These are phyloP conservation scores for Talaromyces rugulosus DNA, from an alignment of 2,329 filamentous ascomycete species.

Conservation along the genomic window DNA sequence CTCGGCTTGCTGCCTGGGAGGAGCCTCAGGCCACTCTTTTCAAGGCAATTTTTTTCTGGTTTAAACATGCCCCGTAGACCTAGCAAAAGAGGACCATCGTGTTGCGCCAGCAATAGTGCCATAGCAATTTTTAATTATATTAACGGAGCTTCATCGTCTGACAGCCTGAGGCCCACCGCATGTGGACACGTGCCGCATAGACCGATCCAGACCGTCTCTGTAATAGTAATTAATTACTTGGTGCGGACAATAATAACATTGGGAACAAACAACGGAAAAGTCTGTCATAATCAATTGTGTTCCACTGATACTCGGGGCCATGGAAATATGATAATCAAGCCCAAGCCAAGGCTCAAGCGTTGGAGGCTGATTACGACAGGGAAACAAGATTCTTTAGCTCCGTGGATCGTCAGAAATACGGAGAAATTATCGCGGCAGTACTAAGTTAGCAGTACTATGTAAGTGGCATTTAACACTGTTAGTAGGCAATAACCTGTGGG, in stretches of 20 bases:
- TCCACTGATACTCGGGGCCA: too few relatives aligned
- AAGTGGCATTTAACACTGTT: too few relatives aligned
- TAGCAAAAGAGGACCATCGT: background rate
- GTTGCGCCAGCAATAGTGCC: too few relatives aligned
- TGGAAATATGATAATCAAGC: too few relatives aligned
- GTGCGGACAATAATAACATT: background rate
- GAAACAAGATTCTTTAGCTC: background rate
- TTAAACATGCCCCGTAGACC: background rate
- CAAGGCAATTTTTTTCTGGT: background rate
- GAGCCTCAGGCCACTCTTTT: background rate
- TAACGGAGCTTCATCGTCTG: background rate
- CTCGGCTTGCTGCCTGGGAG: background rate
- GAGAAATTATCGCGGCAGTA: background rate
- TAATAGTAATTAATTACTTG: background rate
- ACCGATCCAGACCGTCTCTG: constrained; percentile 5
- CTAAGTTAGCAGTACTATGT: too few relatives aligned
- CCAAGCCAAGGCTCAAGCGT: too few relatives aligned
- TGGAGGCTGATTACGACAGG: background rate
- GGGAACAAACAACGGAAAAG: background rate
- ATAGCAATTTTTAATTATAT: too few relatives aligned
- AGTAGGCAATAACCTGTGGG: too few relatives aligned
- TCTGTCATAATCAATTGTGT: background rate
- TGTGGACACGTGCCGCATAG: constrained; percentile 6
- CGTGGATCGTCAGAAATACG: background rate
- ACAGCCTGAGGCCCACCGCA: constrained; percentile 4